Percentiles rank a stretch among this genome's conserved stretches.
Evolutionary conservation across 2,329 filamentous ascomycete genomes (phyloP).

Genomic region (Colletotrichum musicola): DNA sequence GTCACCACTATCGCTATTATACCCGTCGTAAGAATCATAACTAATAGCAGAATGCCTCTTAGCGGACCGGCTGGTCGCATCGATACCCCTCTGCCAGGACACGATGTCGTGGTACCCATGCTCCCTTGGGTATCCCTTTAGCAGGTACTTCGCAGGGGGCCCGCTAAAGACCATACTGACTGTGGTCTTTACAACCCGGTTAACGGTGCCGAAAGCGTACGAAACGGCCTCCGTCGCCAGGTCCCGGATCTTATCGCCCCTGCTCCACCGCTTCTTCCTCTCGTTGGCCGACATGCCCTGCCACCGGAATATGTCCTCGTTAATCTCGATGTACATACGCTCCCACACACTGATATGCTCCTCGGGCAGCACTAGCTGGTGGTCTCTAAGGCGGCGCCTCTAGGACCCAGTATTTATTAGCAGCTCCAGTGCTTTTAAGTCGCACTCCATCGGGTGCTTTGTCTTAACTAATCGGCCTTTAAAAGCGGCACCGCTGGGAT

Average conservation of each 20-base stretch:
- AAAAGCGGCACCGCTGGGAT: background rate
- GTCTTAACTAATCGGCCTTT: constrained; percentile 13
- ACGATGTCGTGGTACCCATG: constrained; percentile 36
- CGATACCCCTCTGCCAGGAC: constrained; percentile 28
- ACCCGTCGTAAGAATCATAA: background rate
- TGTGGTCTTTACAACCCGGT: background rate
- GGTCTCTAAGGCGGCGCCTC: background rate
- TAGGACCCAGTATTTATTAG: constrained; percentile 34
- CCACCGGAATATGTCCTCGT: constrained; percentile 34
- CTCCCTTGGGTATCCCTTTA: background rate
- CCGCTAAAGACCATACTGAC: background rate
- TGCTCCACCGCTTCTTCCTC: constrained; percentile 4
- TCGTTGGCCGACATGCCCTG: constrained; percentile 19
- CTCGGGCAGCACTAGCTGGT: constrained; percentile 23
- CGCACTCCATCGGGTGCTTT: constrained; percentile 37
- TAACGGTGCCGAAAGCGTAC: background rate
- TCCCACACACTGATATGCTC: constrained; percentile 43
- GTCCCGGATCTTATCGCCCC: constrained; percentile 1
- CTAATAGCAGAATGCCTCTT: background rate
- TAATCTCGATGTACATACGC: constrained; percentile 39
- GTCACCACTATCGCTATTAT: background rate
- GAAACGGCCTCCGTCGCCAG: constrained; percentile 1
- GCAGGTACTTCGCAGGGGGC: background rate
- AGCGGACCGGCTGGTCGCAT: background rate
- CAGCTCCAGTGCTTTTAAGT: constrained; percentile 28